phyloP scores from a whole-genome alignment of 75 land plant species.

The Cryptomeria japonica region DNA sequence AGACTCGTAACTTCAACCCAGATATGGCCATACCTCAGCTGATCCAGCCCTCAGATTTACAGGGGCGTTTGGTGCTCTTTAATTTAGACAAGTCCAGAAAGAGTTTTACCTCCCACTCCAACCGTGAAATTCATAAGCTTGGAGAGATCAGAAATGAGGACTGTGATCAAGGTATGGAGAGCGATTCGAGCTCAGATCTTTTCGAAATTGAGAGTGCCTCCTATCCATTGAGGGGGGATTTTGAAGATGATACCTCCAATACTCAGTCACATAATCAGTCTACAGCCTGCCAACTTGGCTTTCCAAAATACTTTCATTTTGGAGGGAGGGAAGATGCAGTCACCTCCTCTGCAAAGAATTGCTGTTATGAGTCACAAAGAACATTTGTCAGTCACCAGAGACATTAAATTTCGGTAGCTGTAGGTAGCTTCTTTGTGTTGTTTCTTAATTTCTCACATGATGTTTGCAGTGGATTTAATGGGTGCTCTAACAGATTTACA shows the following conservation, averaged over 20 bases:
- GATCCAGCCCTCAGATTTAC: neutral
- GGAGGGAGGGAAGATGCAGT: neutral
- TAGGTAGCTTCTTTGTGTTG: too few relatives aligned
- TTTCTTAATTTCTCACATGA: too few relatives aligned
- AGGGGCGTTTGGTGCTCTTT: neutral
- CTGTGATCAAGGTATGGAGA: neutral
- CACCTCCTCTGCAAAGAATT: neutral
- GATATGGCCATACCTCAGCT: neutral
- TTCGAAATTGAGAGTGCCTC: conserved; percentile 11
- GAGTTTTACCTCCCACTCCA: neutral
- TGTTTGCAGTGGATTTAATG: too few relatives aligned
- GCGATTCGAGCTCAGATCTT: conserved; percentile 16
- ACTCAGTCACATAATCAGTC: neutral
- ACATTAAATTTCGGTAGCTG: too few relatives aligned
- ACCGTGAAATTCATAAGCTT: neutral
- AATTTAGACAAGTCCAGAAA: neutral
- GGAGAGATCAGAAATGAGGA: neutral
- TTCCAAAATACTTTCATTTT: neutral
- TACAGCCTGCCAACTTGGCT: neutral
- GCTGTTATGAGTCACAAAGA: neutral
- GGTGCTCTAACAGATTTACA: too few relatives aligned
- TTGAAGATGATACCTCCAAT: conserved; percentile 1
- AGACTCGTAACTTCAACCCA: neutral
- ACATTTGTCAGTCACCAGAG: too few relatives aligned
- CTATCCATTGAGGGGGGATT: neutral